Base-by-base conservation (phyloP, 1,284 basidiomycete species). In the Calocybe gambosa region DNA sequence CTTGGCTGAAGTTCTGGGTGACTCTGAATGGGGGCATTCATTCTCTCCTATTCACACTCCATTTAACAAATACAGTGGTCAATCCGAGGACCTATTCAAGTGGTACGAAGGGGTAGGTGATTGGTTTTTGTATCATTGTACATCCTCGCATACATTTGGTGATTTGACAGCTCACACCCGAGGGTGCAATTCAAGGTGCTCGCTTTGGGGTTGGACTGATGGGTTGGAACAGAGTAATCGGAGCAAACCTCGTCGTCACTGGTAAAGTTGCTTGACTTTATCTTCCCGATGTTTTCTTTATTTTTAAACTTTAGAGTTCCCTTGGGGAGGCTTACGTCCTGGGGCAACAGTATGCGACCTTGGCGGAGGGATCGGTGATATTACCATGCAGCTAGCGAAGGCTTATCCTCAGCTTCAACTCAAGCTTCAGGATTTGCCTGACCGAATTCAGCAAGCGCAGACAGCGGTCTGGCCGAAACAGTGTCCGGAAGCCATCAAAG, bases 301-400 rank as follows among this genome's bases (percentile, higher is more conserved):
- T 23, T 4, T 7, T 23, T 7, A 25, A 25, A 5, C 5, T 23
- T 0, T 34, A 73, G 67, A 49, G 2, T 75, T 71, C 54, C 70
- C 74, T 5, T 79, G 74, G 76, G 49, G 57, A n/a, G 54, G 58
- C 7, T 58, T 73, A 1, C 54, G 59, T 3, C 26, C 56, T 2
- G 63, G 60, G 9, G 60, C 69, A 0, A 65, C 62, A 0, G 52
- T 80, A 7, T 73, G 70, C 29, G 78, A 80, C 54, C 62, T 80
- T 7, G 76, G 73, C 2, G 66, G 71, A 0, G 70, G 75, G 1
- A 57, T 68, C 20, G 77, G 78, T 0, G 55, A 64, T 13, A 58
- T 73, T 15, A 61, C 69, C 3, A 58, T 77, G 13, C 62, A 65
- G 15, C 62, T 80, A 3, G 55, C 66, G 0, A 69, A 65, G 50